Evolutionary conservation across 192 early-diverging fungal species (phyloP).

Genomic region (Mortierella alpina): DNA sequence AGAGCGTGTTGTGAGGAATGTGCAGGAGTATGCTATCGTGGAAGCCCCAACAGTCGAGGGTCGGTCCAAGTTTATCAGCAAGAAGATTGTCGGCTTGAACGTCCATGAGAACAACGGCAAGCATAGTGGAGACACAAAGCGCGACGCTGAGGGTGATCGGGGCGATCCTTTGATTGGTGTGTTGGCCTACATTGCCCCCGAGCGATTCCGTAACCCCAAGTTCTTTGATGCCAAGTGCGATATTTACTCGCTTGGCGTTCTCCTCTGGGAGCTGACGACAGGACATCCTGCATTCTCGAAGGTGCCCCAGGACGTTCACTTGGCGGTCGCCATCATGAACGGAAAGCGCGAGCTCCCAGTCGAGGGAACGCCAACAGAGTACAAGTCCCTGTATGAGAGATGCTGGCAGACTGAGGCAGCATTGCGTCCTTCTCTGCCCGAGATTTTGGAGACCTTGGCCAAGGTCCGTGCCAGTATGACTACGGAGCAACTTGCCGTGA

Average conservation of each 20-base stretch:
- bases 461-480: slow-evolving; percentile 36
- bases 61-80: slow-evolving; percentile 34
- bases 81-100: slow-evolving; percentile 14
- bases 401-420: slow-evolving; percentile 50
- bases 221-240: slow-evolving; percentile 52
- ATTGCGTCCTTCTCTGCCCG: slow-evolving; percentile 28
- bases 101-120: slow-evolving; percentile 5
- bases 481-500: slow-evolving; percentile 14
- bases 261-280: slow-evolving; percentile 54
- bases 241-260: slow-evolving; percentile 51
- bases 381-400: slow-evolving; percentile 40
- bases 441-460: slow-evolving; percentile 26
- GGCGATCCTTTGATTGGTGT: slow-evolving; percentile 41
- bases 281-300: slow-evolving; percentile 37
- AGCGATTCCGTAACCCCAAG: slow-evolving; percentile 47
- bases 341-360: slow-evolving; percentile 52
- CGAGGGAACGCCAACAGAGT: slow-evolving; percentile 41
- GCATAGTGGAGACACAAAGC: not conserved
- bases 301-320: slow-evolving; percentile 33
- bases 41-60: not conserved
- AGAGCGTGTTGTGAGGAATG: slow-evolving; percentile 34
- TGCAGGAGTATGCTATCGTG: slow-evolving; percentile 20
- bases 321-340: slow-evolving; percentile 46
- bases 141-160: not conserved
- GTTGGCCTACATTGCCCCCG: slow-evolving; percentile 52